These are phyloP conservation scores for Aureobasidium leucospermi DNA, from an alignment of 2,329 filamentous ascomycete species.

Conservation along the genomic window DNA sequence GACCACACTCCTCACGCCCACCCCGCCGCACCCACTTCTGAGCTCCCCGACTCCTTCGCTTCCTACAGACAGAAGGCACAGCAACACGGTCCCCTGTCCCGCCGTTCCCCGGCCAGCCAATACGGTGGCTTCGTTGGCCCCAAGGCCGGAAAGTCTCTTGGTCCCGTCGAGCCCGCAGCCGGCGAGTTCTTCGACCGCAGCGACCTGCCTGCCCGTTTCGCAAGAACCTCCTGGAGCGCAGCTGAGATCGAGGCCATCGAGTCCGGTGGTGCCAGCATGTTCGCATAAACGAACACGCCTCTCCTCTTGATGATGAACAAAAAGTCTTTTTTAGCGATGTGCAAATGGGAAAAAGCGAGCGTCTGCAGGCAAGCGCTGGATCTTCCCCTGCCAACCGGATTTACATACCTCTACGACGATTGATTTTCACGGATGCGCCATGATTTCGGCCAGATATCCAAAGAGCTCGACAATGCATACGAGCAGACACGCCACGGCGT, in stretches of 20 bases:
- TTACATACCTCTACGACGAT: not conserved
- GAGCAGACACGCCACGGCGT: not conserved
- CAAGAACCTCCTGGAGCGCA: slow-evolving; percentile 62
- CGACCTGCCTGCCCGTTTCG: slow-evolving; percentile 80
- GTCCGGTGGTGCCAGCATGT: slow-evolving; percentile 74
- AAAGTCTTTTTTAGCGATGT: slow-evolving; percentile 7
- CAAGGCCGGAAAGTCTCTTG: slow-evolving; percentile 60
- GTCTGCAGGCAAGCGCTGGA: slow-evolving; percentile 13
- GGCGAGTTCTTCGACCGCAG: slow-evolving; percentile 83
- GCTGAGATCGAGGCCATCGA: slow-evolving; percentile 94
- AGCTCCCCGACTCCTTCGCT: slow-evolving; percentile 64
- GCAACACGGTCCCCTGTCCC: slow-evolving; percentile 63
- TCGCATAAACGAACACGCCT: slow-evolving; percentile 32
- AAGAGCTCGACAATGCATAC: not conserved
- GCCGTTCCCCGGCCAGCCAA: slow-evolving; percentile 15
- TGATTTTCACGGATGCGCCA: not conserved
- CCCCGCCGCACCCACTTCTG: slow-evolving; percentile 60
- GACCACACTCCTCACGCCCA: slow-evolving; percentile 69
- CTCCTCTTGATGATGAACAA: not conserved
- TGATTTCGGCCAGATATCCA: not conserved
- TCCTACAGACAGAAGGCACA: slow-evolving; percentile 70
- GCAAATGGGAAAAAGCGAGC: slow-evolving; percentile 3
- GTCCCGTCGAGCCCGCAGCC: slow-evolving; percentile 60
- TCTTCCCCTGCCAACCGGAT: not conserved
- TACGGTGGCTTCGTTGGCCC: slow-evolving; percentile 47